These are phyloP conservation scores for Protomyces gravidus DNA, from an alignment of 1,139 yeast genomes.

Conservation along the genomic window DNA sequence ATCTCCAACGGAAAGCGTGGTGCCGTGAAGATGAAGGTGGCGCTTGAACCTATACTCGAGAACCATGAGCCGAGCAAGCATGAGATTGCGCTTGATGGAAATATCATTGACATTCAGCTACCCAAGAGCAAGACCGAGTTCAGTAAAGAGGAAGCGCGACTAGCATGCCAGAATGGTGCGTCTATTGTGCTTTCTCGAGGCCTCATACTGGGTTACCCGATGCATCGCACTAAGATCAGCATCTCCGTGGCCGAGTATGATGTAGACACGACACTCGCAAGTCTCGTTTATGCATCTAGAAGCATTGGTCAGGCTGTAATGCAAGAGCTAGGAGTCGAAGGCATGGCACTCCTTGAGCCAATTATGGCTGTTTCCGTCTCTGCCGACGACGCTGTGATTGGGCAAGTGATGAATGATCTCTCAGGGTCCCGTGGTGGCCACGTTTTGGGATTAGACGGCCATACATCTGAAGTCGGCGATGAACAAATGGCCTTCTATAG, in stretches of 20 bases:
- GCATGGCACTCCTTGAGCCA: slow-evolving; percentile 71
- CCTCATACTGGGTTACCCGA: slow-evolving; percentile 55
- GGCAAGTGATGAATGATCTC: slow-evolving; percentile 76
- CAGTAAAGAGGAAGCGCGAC: slow-evolving; percentile 34
- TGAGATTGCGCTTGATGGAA: slow-evolving; percentile 2
- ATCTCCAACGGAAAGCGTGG: neutral
- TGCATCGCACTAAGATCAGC: slow-evolving; percentile 58
- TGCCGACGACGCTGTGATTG: slow-evolving; percentile 68
- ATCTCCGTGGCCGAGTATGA: slow-evolving; percentile 49
- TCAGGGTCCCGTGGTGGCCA: slow-evolving; percentile 67
- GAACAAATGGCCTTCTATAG: slow-evolving; percentile 40
- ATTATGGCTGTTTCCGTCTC: slow-evolving; percentile 72
- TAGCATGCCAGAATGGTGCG: slow-evolving; percentile 44
- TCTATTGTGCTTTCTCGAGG: slow-evolving; percentile 77
- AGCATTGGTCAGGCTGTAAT: slow-evolving; percentile 46
- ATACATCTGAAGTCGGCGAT: slow-evolving; percentile 34
- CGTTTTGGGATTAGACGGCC: slow-evolving; percentile 49
- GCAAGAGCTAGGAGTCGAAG: slow-evolving; percentile 36
- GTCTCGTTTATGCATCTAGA: slow-evolving; percentile 49
- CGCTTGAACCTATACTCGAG: neutral
- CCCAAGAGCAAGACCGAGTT: slow-evolving; percentile 13
- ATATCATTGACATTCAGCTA: slow-evolving; percentile 1
- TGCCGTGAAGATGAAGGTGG: neutral
- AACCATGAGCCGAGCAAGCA: neutral
- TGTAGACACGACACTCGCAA: slow-evolving; percentile 37